Base-by-base conservation (phyloP, 495 filamentous ascomycete species). In the Astrocystis sublimbata region DNA sequence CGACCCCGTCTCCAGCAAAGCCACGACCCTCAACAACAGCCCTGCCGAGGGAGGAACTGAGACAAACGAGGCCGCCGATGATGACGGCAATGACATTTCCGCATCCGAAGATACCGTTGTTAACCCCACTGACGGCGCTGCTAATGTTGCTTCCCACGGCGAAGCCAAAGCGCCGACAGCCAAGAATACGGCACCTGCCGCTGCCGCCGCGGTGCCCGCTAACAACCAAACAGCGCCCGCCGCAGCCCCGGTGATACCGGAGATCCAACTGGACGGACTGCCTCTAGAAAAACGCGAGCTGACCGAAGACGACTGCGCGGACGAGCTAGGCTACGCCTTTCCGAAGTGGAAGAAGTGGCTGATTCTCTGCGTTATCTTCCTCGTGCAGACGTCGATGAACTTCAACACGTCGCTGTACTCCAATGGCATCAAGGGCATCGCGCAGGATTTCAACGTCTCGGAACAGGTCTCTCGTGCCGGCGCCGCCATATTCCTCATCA, bases 311-410 rank as follows among this genome's bases (percentile, higher is more conserved):
- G 85, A 88, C 56, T 85, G 81, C 62, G 87, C 85, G 68, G 83
- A 85, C 17, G 80, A 86, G 54, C 81, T 91, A 0, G 89, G 88
- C 36, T 92, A 82, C 69, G 75, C 71, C 45, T 92, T 84, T 63
- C 77, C 88, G 0, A 61, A 59, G n/a, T 81, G 80, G 77, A 92
- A 87, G 79, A 92, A 91, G 73, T 93, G 89, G 89, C 81, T 69
- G 51, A 89, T 92, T 66, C 80, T 92, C 41, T 82, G 78, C 26
- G 81, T 91, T 62, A 88, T 93, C 70, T 91, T 92, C 76, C 69
- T 82, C 41, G 87, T 93, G 6, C 90, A 92, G 65, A 85, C 87
- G 51, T 92, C 89, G 4, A 93, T 93, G 89, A 93, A 93, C 78
- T 89, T 92, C 79, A 92, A 92, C 78, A 88, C 87, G 9, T 85